These are phyloP conservation scores for Sugiyamaella xylanicola DNA, from an alignment of 1,139 yeast species.

Conservation along the genomic window DNA sequence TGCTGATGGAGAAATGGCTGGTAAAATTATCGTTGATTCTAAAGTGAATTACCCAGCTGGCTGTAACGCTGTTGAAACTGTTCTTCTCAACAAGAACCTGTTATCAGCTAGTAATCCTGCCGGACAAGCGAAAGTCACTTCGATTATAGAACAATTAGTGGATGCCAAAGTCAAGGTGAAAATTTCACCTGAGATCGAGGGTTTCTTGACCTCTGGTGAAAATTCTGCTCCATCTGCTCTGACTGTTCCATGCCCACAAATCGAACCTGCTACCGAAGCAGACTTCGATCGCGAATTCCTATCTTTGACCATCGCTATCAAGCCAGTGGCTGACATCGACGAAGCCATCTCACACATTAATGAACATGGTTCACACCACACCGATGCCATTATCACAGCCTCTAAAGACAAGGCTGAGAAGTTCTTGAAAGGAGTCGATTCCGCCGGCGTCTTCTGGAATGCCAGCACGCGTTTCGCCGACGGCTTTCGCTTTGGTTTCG, in stretches of 20 bases:
- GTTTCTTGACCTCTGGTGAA: constrained; percentile 21
- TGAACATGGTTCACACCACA: constrained; percentile 90
- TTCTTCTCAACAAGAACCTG: constrained; percentile 65
- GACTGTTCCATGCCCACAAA: constrained; percentile 40
- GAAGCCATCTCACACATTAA: constrained; percentile 86
- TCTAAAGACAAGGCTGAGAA: constrained; percentile 65
- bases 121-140: constrained; percentile 43
- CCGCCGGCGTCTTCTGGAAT: constrained; percentile 99
- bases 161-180: constrained; percentile 75
- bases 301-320: constrained; percentile 78
- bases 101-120: constrained; percentile 40
- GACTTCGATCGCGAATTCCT: constrained; percentile 85
- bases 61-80: constrained; percentile 92
- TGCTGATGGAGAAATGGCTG: constrained; percentile 77
- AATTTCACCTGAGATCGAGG: constrained; percentile 57
- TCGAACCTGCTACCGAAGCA: constrained; percentile 51
- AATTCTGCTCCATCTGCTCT: constrained; percentile 30
- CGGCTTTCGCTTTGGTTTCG: constrained; percentile 97
- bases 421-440: constrained; percentile 84
- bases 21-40: constrained; percentile 74
- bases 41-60: constrained; percentile 98
- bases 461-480: constrained; percentile 97
- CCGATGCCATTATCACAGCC: constrained; percentile 88
- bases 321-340: constrained; percentile 56
- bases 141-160: constrained; percentile 52